phyloP scores from a whole-genome alignment of 352 stramenopile species.

The Pythium dissimile region DNA sequence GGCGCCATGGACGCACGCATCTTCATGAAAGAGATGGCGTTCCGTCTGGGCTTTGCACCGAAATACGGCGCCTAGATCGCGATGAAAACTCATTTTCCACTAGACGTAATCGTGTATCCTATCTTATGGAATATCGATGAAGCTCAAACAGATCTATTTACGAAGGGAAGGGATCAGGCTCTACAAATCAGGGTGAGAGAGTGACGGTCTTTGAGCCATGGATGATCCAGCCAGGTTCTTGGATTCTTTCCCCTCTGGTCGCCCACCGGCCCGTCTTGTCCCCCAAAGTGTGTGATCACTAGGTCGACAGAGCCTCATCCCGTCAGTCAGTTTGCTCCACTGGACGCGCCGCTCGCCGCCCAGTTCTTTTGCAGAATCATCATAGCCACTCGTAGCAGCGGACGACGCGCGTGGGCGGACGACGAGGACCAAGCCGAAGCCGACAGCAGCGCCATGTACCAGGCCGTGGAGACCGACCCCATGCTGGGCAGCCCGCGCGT shows the following conservation, averaged over 20 bases:
- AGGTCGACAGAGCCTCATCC: too few species aligned
- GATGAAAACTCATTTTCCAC: too few species aligned
- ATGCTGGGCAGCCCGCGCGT: constrained; percentile 56
- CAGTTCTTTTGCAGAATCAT: neutral
- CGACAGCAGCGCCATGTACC: constrained; percentile 51
- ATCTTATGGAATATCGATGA: too few species aligned
- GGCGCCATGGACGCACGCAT: constrained; percentile 66
- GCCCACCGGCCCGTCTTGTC: neutral
- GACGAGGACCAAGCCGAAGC: constrained; percentile 27
- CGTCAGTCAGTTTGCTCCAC: constrained; percentile 7
- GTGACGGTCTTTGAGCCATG: too few species aligned
- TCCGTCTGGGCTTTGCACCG: constrained; percentile 64
- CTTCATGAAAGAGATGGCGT: constrained; percentile 77
- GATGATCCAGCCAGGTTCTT: too few species aligned
- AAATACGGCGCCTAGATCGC: constrained; percentile 81
- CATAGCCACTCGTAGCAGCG: constrained; percentile 15
- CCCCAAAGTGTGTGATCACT: too few species aligned
- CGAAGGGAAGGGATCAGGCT: too few species aligned
- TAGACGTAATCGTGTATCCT: too few species aligned
- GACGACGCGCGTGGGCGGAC: constrained; percentile 19
- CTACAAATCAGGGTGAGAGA: too few species aligned
- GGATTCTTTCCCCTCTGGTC: too few species aligned
- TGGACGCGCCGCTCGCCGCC: too few species aligned
- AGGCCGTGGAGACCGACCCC: constrained; percentile 67
- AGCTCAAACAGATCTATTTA: too few species aligned